phyloP scores from a whole-genome alignment of 1,139 yeast genomes.

The Sugiyamaella xylanicola region DNA sequence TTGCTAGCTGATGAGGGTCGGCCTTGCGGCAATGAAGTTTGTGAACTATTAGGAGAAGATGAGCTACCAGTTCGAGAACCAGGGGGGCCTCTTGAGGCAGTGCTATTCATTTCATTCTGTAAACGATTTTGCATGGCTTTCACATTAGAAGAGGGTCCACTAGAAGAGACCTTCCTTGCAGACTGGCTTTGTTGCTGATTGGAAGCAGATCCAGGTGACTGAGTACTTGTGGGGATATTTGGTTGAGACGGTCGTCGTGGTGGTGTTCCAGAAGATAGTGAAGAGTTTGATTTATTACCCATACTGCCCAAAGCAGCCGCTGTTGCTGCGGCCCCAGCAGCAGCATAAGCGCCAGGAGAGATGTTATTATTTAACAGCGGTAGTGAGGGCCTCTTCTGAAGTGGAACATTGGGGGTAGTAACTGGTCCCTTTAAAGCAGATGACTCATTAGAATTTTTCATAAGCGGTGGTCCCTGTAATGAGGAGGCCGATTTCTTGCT shows the following conservation, averaged over 20 bases:
- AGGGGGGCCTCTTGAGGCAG: not conserved
- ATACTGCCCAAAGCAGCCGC: constrained; percentile 8
- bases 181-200: not conserved
- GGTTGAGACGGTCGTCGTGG: constrained; percentile 8
- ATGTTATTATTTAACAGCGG: not conserved
- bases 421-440: too few relatives aligned
- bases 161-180: constrained; percentile 12
- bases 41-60: constrained; percentile 1
- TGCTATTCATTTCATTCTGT: constrained; percentile 7
- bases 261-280: constrained; percentile 1
- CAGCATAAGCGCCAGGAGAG: constrained; percentile 8
- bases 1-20: not conserved
- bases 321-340: constrained; percentile 17
- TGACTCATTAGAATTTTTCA: not conserved
- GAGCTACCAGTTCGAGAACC: constrained; percentile 1
- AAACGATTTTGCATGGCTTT: constrained; percentile 15
- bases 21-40: constrained; percentile 1
- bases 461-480: constrained; percentile 9
- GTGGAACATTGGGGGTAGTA: not conserved
- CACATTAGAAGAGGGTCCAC: constrained; percentile 18
- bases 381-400: constrained; percentile 10
- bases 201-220: not conserved
- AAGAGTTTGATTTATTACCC: not conserved
- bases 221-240: not conserved
- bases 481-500: constrained; percentile 3